Percentiles rank a stretch among this genome's conserved stretches.
Evolutionary conservation across 1,139 yeast genomes (phyloP).

Genomic region (Saccharomyces uvarum): DNA sequence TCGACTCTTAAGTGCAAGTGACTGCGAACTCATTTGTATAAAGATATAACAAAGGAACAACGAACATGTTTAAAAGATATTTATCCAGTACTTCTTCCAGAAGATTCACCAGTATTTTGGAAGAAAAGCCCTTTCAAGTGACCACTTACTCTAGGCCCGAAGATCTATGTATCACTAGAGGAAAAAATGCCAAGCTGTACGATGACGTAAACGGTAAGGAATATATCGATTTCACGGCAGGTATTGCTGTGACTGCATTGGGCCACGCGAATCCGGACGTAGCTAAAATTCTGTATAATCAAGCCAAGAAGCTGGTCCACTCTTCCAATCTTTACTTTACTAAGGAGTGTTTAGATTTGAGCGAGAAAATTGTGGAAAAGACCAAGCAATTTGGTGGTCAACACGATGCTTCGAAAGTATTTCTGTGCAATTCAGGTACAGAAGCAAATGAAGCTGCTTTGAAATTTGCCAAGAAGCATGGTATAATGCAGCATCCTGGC

Average conservation of each 20-base stretch:
- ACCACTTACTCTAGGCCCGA: constrained; percentile 33
- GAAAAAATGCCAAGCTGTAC: constrained; percentile 24
- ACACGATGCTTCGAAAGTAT: constrained; percentile 73
- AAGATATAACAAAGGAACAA: neutral
- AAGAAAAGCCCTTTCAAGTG: constrained; percentile 23
- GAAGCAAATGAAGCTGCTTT: constrained; percentile 98
- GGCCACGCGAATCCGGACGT: constrained; percentile 80
- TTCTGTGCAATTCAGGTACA: constrained; percentile 86
- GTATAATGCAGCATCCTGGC: constrained; percentile 45
- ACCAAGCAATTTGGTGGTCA: constrained; percentile 72
- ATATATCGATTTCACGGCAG: constrained; percentile 87
- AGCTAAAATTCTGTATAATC: constrained; percentile 61
- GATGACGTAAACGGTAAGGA: constrained; percentile 65
- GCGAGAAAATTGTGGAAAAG: constrained; percentile 58
- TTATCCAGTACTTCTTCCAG: constrained; percentile 10
- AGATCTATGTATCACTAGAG: constrained; percentile 30
- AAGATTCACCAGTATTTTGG: constrained; percentile 9
- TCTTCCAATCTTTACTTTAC: constrained; percentile 82
- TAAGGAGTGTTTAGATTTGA: constrained; percentile 73
- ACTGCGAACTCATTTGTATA: constrained; percentile 11
- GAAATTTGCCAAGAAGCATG: constrained; percentile 87
- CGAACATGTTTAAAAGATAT: constrained; percentile 17
- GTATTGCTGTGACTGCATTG: constrained; percentile 91
- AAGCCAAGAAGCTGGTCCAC: constrained; percentile 67
- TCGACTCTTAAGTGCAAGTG: constrained; percentile 17